Evolutionary conservation across 1,284 basidiomycete genomes (phyloP).

Genomic region (Rhodotorula sp.): DNA sequence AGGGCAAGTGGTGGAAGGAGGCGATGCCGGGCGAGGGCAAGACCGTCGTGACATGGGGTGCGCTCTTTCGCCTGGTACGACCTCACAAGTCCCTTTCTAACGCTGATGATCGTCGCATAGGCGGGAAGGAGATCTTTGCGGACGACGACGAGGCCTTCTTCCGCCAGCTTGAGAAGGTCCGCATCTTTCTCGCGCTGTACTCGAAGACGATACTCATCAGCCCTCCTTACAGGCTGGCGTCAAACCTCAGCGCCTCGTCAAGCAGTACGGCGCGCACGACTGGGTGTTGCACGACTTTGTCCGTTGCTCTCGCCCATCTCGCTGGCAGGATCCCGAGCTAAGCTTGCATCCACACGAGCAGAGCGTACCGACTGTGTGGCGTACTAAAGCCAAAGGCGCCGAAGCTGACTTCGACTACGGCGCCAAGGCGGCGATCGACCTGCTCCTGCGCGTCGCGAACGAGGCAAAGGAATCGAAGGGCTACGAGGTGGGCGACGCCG

Average conservation of each 20-base stretch:
- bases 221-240: conserved; percentile 22
- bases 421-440: conserved; percentile 5
- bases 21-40: conserved; percentile 27
- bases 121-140: conserved; percentile 29
- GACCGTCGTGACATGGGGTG: conserved; percentile 35
- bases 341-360: background rate
- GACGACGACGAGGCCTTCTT: conserved; percentile 31
- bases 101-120: background rate
- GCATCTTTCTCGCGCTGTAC: background rate
- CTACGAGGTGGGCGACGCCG: background rate
- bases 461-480: background rate
- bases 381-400: background rate
- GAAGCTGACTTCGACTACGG: conserved; percentile 9
- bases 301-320: background rate
- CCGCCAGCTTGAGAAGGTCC: conserved; percentile 21
- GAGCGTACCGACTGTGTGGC: background rate
- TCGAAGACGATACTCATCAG: background rate
- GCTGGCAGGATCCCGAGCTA: too few species aligned
- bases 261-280: conserved; percentile 22
- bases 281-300: conserved; percentile 21
- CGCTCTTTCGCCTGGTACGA: background rate
- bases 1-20: conserved; percentile 26
- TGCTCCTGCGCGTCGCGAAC: background rate
- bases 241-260: conserved; percentile 7
- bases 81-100: fast-evolving